Evolutionary conservation across 2,329 filamentous ascomycete genomes (phyloP).

Genomic region (Claviceps quebecensis): DNA sequence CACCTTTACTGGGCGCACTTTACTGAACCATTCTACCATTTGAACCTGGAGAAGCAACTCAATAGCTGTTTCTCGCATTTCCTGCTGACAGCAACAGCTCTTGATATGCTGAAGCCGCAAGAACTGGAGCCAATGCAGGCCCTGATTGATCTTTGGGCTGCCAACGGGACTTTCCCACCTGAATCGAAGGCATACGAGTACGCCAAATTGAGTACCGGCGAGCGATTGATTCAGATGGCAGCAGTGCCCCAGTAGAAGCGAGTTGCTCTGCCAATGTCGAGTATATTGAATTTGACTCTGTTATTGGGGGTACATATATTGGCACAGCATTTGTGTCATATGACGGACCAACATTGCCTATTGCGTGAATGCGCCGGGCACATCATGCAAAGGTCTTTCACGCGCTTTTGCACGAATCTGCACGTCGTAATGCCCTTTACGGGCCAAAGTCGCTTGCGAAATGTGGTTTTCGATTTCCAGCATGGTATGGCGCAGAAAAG

Average conservation of each 20-base stretch:
- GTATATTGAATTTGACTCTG: neutral
- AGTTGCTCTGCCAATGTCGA: neutral
- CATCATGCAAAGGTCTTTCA: neutral
- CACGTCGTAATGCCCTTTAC: conserved; percentile 1
- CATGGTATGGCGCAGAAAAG: conserved; percentile 2
- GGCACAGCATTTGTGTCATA: neutral
- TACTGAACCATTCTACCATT: conserved; percentile 67
- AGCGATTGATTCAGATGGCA: conserved; percentile 40
- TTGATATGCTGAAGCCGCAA: conserved; percentile 73
- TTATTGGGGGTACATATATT: neutral
- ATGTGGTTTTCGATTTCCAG: conserved; percentile 1
- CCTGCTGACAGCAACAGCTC: conserved; percentile 62
- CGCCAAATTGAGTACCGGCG: conserved; percentile 46
- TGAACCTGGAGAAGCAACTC: conserved; percentile 66
- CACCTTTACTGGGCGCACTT: conserved; percentile 98
- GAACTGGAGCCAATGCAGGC: conserved; percentile 95
- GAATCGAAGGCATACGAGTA: conserved; percentile 56
- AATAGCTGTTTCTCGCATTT: conserved; percentile 86
- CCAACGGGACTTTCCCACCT: conserved; percentile 73
- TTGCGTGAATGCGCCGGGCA: conserved; percentile 3
- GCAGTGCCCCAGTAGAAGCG: conserved; percentile 17
- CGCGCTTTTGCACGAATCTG: neutral
- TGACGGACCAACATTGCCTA: neutral
- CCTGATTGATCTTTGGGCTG: conserved; percentile 80
- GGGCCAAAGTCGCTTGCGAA: conserved; percentile 2